Evolutionary conservation across 2,329 filamentous ascomycete genomes (phyloP).

Genomic region (Sclerotinia borealis): DNA sequence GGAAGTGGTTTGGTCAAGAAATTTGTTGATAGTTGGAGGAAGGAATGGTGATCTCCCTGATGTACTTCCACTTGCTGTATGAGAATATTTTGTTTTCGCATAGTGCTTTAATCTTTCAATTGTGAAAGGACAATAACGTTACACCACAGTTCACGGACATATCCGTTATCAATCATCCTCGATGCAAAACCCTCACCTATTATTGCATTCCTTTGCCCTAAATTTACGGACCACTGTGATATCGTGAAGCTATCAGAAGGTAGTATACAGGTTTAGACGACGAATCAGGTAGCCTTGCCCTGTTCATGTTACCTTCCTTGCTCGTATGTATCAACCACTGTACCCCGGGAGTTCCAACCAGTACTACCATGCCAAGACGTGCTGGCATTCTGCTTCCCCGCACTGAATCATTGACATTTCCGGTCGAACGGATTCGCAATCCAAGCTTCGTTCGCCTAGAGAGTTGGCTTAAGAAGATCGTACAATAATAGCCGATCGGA

Average conservation of each 20-base stretch:
- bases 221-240: background rate
- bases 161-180: background rate
- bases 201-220: background rate
- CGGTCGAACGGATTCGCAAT: background rate
- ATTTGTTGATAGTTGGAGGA: conserved; percentile 34
- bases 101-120: background rate
- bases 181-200: background rate
- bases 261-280: background rate
- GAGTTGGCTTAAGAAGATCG: background rate
- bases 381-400: background rate
- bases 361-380: background rate
- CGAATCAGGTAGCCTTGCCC: background rate
- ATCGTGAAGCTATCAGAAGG: background rate
- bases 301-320: background rate
- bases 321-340: background rate
- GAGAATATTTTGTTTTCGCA: background rate
- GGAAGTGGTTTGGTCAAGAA: conserved; percentile 35
- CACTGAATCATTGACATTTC: background rate
- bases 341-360: background rate
- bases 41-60: conserved; percentile 2
- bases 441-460: background rate
- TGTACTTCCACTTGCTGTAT: background rate
- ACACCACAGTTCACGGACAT: no score
- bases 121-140: background rate
- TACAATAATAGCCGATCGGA: background rate